Evolutionary conservation across 306 rosid genomes (phyloP).

Genomic region (Sesbania bispinosa): DNA sequence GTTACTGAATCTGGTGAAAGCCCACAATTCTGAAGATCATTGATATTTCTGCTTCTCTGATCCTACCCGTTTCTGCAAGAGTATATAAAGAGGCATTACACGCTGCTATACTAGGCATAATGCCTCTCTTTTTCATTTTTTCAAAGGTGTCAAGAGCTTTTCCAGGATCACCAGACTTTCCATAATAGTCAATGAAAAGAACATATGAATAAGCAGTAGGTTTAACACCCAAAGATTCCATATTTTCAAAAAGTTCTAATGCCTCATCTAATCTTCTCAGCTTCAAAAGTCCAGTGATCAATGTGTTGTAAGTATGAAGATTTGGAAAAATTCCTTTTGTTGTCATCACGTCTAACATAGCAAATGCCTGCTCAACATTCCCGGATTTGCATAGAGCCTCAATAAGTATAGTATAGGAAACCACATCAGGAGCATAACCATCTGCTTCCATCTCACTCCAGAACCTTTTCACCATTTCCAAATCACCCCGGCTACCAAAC

Average conservation of each 20-base stretch:
- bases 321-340: constrained; percentile 63
- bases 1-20: constrained; percentile 83
- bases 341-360: constrained; percentile 59
- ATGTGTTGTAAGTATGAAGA: constrained; percentile 85
- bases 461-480: constrained; percentile 53
- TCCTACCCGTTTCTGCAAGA: constrained; percentile 74
- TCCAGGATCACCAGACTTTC: constrained; percentile 75
- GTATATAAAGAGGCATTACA: constrained; percentile 82
- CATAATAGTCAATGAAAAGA: constrained; percentile 84
- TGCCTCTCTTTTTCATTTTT: constrained; percentile 76
- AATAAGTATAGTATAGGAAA: constrained; percentile 73
- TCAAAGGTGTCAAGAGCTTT: constrained; percentile 76
- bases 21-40: constrained; percentile 66
- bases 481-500: constrained; percentile 58
- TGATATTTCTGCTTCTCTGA: constrained; percentile 71
- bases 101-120: constrained; percentile 78
- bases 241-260: constrained; percentile 54
- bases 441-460: constrained; percentile 88
- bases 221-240: constrained; percentile 66
- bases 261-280: constrained; percentile 69
- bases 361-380: constrained; percentile 66
- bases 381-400: constrained; percentile 78
- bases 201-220: constrained; percentile 83
- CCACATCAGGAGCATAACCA: constrained; percentile 84
- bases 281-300: constrained; percentile 73